Evolutionary conservation across 352 stramenopile species (phyloP), one percentile per base, ranked within the genome.

Genomic region (Phytophthora capsici): DNA sequence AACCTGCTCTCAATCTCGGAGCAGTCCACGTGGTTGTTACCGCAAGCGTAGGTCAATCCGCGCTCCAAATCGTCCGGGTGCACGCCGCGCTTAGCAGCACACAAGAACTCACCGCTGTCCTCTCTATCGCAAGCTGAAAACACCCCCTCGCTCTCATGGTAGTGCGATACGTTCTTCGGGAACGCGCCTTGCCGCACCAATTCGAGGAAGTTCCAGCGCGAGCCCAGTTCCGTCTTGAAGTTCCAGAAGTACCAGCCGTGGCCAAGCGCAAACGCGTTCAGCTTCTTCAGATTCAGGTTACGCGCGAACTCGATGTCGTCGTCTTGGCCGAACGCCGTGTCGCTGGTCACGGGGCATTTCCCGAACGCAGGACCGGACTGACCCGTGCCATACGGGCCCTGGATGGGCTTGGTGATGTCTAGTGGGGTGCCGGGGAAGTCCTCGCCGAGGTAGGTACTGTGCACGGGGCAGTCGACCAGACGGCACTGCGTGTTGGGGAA

Each of bases 191-290:
- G 62, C 10, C 77, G 77, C 47, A 80, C 64, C 16, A 87, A 59
- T 34, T 74, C 55, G 65, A 97, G 77, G 53, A 96, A 97, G 40
- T 89, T 90, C 93, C 91, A 98, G 25, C 82, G 75, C 34, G 84
- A 80, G 34, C 90, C 88, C 3, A 97, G 16, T 30, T 62, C 54
- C 30, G 54, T 62, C 43, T 62, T 62, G 54, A 62, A 62, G 20
- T 62, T 62, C 93, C 91, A 97, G 69, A 97, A 98, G 75, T 96
- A 97, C 71, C 91, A 95, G 22, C 93, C 93, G 73, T 98, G 91
- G 45, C 88, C 90, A 28, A 96, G 70, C 1, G 81, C 83, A 59
- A 95, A 98, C 13, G 89, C 86, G 62, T 91, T 92, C 12, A 98
- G 90, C 71, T 98, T 97, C 70, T 97, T 97, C 4, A 87, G 20